A percentile compares a stretch with the other conserved stretches of the same genome.
These are phyloP conservation scores for Fonsecaea pugnacius DNA, from an alignment of 2,329 filamentous ascomycete species.

Conservation along the genomic window DNA sequence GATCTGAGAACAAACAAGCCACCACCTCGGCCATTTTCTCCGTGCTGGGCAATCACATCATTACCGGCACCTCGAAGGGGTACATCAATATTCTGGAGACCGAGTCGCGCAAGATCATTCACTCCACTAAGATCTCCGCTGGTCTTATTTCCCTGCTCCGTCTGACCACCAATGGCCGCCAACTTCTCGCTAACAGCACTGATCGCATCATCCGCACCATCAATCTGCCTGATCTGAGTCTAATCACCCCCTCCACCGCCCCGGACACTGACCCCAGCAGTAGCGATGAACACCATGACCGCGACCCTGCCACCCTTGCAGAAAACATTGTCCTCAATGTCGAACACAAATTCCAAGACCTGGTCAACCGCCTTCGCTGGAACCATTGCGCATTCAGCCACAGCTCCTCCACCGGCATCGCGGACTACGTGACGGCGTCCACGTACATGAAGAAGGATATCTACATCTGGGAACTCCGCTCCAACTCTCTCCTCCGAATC, in stretches of 20 bases:
- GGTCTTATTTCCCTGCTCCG: slow-evolving; percentile 88
- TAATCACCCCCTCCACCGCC: slow-evolving; percentile 35
- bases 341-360: slow-evolving; percentile 97
- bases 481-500: slow-evolving; percentile 94
- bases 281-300: slow-evolving; percentile 55
- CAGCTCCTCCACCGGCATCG: slow-evolving; percentile 30
- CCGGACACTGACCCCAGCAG: slow-evolving; percentile 25
- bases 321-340: slow-evolving; percentile 80
- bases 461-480: slow-evolving; percentile 69
- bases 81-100: slow-evolving; percentile 95
- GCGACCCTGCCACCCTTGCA: slow-evolving; percentile 67
- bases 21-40: slow-evolving; percentile 94
- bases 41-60: slow-evolving; percentile 79
- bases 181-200: slow-evolving; percentile 88
- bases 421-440: slow-evolving; percentile 90
- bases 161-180: slow-evolving; percentile 79
- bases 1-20: slow-evolving; percentile 88
- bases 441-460: slow-evolving; percentile 99
- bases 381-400: slow-evolving; percentile 91
- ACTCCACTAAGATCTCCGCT: slow-evolving; percentile 84
- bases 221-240: slow-evolving; percentile 75
- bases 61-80: slow-evolving; percentile 92
- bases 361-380: slow-evolving; percentile 93
- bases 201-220: slow-evolving; percentile 95
- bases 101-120: slow-evolving; percentile 77